Evolutionary conservation across 805 yeast species (phyloP).

Genomic region (Cyberlindnera mississippiensis): DNA sequence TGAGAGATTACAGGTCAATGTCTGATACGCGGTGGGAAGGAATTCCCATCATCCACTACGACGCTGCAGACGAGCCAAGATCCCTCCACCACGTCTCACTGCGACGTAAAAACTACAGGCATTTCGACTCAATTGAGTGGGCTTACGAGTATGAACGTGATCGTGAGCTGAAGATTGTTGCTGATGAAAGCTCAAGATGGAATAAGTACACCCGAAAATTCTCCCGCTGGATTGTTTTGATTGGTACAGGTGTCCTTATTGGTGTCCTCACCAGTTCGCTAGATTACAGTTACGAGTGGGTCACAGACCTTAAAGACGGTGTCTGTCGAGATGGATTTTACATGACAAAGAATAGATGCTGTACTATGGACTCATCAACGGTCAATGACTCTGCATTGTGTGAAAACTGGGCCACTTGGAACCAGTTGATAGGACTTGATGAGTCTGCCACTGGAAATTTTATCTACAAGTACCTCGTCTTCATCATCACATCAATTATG

Average conservation of each 20-base stretch:
- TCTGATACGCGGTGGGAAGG: conserved; percentile 16
- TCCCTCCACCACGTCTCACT: conserved; percentile 4
- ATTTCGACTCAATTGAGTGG: conserved; percentile 51
- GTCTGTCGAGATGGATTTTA: conserved; percentile 37
- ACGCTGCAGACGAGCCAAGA: not conserved
- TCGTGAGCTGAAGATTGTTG: conserved; percentile 6
- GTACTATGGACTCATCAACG: conserved; percentile 18
- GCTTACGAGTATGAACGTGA: conserved; percentile 37
- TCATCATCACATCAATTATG: conserved; percentile 33
- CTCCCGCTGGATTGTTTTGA: conserved; percentile 44
- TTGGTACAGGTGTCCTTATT: conserved; percentile 40
- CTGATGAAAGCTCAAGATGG: conserved; percentile 5
- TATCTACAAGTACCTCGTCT: conserved; percentile 34
- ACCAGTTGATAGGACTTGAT: conserved; percentile 24
- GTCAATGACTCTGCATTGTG: conserved; percentile 20
- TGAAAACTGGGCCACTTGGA: conserved; percentile 33
- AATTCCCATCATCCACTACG: conserved; percentile 16
- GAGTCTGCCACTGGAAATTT: conserved; percentile 27
- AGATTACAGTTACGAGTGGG: conserved; percentile 46
- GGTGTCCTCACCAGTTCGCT: conserved; percentile 47
- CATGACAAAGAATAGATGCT: conserved; percentile 28
- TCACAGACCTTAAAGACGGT: conserved; percentile 52
- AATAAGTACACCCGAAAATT: conserved; percentile 11
- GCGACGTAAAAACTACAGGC: conserved; percentile 29
- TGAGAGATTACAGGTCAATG: conserved; percentile 4